phyloP scores from a whole-genome alignment of 108 stramenopile genomes.

The Fragilaria crotonensis region DNA sequence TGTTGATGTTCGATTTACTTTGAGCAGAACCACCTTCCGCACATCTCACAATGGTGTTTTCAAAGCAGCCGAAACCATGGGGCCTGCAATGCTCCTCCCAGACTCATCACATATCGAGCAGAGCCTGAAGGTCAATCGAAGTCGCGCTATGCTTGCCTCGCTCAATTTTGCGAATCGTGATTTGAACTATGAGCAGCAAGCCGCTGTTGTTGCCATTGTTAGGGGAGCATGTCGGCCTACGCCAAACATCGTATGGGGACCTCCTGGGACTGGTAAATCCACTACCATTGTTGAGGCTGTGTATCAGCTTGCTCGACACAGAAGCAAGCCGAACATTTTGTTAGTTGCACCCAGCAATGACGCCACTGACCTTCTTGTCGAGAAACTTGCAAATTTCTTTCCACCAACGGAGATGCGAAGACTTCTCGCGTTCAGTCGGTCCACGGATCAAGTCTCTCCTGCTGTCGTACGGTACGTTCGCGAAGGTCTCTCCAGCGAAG shows the following conservation, averaged over 20 bases:
- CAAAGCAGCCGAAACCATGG: constrained; percentile 7
- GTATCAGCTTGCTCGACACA: constrained; percentile 28
- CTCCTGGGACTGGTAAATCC: constrained; percentile 63
- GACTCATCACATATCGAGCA: too few relatives aligned
- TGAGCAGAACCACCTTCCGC: constrained; percentile 35
- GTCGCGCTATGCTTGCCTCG: background rate
- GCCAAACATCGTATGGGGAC: constrained; percentile 60
- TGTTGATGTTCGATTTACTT: constrained; percentile 54
- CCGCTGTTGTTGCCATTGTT: constrained; percentile 30
- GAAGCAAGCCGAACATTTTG: constrained; percentile 33
- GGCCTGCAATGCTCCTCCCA: constrained; percentile 15
- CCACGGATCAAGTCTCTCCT: constrained; percentile 23
- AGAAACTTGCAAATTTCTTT: constrained; percentile 27
- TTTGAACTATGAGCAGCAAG: constrained; percentile 45
- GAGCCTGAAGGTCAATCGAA: background rate
- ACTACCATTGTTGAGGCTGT: constrained; percentile 53
- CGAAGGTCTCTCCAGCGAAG: constrained; percentile 1
- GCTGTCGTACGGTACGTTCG: constrained; percentile 15
- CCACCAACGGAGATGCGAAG: constrained; percentile 36
- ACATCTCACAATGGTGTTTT: constrained; percentile 30
- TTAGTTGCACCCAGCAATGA: constrained; percentile 51
- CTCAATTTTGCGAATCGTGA: constrained; percentile 25
- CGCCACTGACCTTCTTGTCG: constrained; percentile 56
- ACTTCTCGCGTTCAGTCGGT: constrained; percentile 40
- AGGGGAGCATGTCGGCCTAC: constrained; percentile 23